Conservation (phyloP, 108 stramenopile genomes). For the Nitzschia putrida region DNA sequence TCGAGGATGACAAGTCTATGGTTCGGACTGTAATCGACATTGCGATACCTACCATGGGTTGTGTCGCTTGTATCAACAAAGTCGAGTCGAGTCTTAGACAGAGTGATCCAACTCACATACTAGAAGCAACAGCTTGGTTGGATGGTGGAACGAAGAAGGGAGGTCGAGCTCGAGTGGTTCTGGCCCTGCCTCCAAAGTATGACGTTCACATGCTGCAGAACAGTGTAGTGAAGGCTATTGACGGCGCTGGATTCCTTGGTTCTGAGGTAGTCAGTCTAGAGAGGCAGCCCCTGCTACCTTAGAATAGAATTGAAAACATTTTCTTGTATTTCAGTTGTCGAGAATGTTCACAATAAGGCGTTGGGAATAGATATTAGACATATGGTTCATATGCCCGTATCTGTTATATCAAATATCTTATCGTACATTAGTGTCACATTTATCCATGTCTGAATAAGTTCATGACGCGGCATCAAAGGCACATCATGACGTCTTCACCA, state of each 20-base stretch:
- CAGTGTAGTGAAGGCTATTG: conserved; percentile 32
- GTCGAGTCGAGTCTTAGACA: conserved; percentile 59
- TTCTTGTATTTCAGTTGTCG: no score
- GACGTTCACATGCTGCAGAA: conserved; percentile 34
- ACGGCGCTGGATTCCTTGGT: conserved; percentile 40
- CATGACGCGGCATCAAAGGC: not conserved
- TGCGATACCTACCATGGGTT: conserved; percentile 81
- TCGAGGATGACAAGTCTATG: not conserved
- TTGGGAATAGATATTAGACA: not conserved
- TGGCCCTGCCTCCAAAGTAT: conserved; percentile 25
- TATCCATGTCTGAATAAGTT: not conserved
- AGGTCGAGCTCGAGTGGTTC: conserved; percentile 40
- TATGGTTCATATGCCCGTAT: not conserved
- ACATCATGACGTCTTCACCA: conserved; percentile 3
- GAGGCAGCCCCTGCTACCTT: not conserved
- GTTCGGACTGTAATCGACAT: conserved; percentile 37
- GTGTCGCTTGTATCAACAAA: conserved; percentile 84
- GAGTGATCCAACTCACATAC: conserved; percentile 36
- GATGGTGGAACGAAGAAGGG: conserved; percentile 44
- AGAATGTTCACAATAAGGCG: no score
- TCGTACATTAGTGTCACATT: not conserved
- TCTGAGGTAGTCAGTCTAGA: conserved; percentile 3
- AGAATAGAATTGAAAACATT: not conserved
- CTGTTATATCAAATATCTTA: no score
- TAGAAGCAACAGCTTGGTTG: conserved; percentile 58